Evolutionary conservation across 305 asterid species (phyloP).

Genomic region (Fraxinus floribunda): DNA sequence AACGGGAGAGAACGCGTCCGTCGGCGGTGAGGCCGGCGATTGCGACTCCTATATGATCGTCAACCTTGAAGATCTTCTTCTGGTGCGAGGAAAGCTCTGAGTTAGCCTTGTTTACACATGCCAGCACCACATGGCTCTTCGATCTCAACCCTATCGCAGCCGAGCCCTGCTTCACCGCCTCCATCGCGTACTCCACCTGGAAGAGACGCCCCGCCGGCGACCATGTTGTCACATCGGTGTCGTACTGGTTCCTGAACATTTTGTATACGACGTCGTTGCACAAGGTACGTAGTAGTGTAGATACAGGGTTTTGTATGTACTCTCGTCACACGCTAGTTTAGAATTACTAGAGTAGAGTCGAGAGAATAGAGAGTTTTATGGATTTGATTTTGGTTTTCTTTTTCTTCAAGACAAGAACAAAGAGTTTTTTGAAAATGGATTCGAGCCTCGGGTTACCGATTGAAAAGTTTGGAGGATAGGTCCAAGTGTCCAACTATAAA

Average conservation of each 20-base stretch:
- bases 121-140: conserved; percentile 88
- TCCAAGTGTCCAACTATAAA: background rate
- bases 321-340: conserved; percentile 15
- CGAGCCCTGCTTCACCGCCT: conserved; percentile 97
- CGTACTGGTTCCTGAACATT: conserved; percentile 96
- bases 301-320: conserved; percentile 18
- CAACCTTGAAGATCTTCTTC: conserved; percentile 99
- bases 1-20: conserved; percentile 89
- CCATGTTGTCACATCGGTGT: conserved; percentile 97
- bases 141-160: conserved; percentile 98
- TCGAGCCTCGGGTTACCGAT: background rate
- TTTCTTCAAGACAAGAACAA: conserved; percentile 52
- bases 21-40: conserved; percentile 98
- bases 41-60: conserved; percentile 96
- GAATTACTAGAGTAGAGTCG: conserved; percentile 4
- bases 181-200: conserved; percentile 98
- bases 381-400: conserved; percentile 33
- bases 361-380: background rate
- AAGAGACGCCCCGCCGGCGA: conserved; percentile 95
- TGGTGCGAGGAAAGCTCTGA: conserved; percentile 96
- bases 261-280: conserved; percentile 18
- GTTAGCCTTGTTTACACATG: conserved; percentile 80
- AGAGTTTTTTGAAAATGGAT: background rate
- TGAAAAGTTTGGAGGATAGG: background rate
- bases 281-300: conserved; percentile 4